Conservation (phyloP, 805 yeast genomes). For the Metschnikowia koreensis region DNA sequence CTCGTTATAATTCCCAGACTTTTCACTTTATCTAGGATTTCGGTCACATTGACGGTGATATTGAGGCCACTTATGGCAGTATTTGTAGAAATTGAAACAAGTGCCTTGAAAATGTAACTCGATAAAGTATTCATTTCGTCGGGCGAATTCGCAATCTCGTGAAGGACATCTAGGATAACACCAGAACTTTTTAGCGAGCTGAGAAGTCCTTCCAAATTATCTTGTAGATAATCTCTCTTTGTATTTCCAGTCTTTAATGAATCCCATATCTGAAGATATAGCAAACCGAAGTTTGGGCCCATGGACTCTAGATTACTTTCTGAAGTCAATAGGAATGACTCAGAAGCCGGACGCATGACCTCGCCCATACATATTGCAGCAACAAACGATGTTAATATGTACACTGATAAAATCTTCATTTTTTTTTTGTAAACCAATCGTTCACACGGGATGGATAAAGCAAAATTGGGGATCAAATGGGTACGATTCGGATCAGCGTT, state of each 20-base stretch:
- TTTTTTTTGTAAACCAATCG: neutral
- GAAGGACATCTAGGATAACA: constrained; percentile 23
- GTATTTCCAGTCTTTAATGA: neutral
- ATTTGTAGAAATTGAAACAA: constrained; percentile 13
- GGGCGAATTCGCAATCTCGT: constrained; percentile 32
- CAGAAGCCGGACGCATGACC: constrained; percentile 3
- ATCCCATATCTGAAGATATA: constrained; percentile 9
- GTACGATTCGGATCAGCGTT: no score
- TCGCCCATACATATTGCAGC: constrained; percentile 8
- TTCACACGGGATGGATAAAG: neutral
- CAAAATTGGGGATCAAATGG: no score
- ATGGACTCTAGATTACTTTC: constrained; percentile 8
- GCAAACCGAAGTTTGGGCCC: constrained; percentile 10
- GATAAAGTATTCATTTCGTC: constrained; percentile 29
- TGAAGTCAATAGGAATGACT: constrained; percentile 1
- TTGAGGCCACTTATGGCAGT: constrained; percentile 16
- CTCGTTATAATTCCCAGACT: constrained; percentile 29
- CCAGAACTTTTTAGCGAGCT: constrained; percentile 26
- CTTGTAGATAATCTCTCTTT: constrained; percentile 13
- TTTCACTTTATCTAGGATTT: constrained; percentile 21
- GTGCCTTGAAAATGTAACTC: constrained; percentile 19
- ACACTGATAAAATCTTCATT: constrained; percentile 8
- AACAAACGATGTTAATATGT: constrained; percentile 6
- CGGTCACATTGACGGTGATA: constrained; percentile 25
- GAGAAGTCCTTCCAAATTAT: constrained; percentile 15